Base-by-base conservation (phyloP, 108 stramenopile genomes). In the Nitzschia putrida region DNA sequence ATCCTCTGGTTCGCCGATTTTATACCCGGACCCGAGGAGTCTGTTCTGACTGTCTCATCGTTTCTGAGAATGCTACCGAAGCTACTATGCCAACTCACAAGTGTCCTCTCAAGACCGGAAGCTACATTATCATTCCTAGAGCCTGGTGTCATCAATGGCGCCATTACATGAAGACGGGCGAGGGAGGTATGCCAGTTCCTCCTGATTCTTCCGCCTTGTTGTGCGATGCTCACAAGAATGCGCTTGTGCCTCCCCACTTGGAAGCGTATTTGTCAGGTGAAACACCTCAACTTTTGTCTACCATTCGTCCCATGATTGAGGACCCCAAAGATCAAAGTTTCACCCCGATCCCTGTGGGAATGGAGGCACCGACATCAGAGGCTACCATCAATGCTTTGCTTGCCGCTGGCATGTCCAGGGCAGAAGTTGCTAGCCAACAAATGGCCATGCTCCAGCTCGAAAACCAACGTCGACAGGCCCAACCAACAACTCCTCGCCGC, bases 141-240 rank as follows among this genome's bases (percentile, higher is more conserved):
- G 72, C 85, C 6, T 93, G 92, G 92, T 89, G 88, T 47, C 85
- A 90, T 57, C 72, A 76, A 55, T 93, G 89, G 87, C 83, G 92
- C 12, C 85, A 79, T 26, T 93, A 91, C 64, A 85, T 93, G 50
- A 93, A 91, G 66, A 89, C 86, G 13, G 92, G 92, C n/a, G 89
- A 89, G 50, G 92, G 83, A 13, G 78, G 80, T n/a, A 64, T 67
- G 24, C 85, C 83, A 0, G 73, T 74, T 45, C 83, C 92, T 24
- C 92, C 92, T 13, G 88, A 90, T 73, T 80, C 85, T 24, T 85
- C 83, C 37, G 75, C 75, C 7, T 57, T 90, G 20, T 60, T 93
- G 55, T 93, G 92, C 58, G 88, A 87, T 57, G 89, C 85, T 3
- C 92, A 93, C 68, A 76, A 85, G 14, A 69, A 88, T 12, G 85